These are phyloP conservation scores for Phytopythium cucurbitacearum DNA, from an alignment of 352 stramenopile genomes.

Conservation along the genomic window DNA sequence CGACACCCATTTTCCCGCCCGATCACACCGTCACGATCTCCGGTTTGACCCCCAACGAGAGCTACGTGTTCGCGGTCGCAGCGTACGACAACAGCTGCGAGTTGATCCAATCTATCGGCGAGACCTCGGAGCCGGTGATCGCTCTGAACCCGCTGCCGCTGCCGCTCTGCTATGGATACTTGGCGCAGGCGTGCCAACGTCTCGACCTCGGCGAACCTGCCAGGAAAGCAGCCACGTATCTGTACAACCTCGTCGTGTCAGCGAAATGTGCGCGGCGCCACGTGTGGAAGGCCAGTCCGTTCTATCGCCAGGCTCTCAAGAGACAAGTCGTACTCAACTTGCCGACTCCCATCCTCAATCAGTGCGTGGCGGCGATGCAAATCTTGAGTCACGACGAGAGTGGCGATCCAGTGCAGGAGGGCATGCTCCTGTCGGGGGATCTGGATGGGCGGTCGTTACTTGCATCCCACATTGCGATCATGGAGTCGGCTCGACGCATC, in stretches of 20 bases:
- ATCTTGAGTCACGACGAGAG: slow-evolving; percentile 52
- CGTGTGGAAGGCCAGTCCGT: slow-evolving; percentile 51
- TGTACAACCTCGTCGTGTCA: slow-evolving; percentile 52
- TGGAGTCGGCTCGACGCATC: slow-evolving; percentile 47
- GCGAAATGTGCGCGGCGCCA: slow-evolving; percentile 15
- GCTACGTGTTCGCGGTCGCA: slow-evolving; percentile 81
- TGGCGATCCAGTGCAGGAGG: slow-evolving; percentile 39
- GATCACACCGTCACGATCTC: slow-evolving; percentile 33
- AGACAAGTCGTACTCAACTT: slow-evolving; percentile 36
- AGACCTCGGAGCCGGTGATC: slow-evolving; percentile 53
- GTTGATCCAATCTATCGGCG: slow-evolving; percentile 63
- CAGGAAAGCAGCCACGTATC: slow-evolving; percentile 28
- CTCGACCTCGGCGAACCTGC: slow-evolving; percentile 21
- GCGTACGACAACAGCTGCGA: slow-evolving; percentile 64
- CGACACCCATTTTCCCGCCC: slow-evolving; percentile 32
- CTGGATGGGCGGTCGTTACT: slow-evolving; percentile 24
- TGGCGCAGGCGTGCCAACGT: slow-evolving; percentile 51
- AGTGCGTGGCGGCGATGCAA: slow-evolving; percentile 42
- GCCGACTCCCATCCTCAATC: slow-evolving; percentile 45
- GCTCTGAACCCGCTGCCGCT: slow-evolving; percentile 66
- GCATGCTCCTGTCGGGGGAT: slow-evolving; percentile 22
- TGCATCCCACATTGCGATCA: slow-evolving; percentile 23
- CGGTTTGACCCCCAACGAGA: slow-evolving; percentile 58
- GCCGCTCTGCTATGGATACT: slow-evolving; percentile 62
- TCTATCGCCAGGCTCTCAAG: slow-evolving; percentile 59